Evolutionary conservation across 106 monocot genomes (phyloP).

Genomic region (Cymbidium sinense): DNA sequence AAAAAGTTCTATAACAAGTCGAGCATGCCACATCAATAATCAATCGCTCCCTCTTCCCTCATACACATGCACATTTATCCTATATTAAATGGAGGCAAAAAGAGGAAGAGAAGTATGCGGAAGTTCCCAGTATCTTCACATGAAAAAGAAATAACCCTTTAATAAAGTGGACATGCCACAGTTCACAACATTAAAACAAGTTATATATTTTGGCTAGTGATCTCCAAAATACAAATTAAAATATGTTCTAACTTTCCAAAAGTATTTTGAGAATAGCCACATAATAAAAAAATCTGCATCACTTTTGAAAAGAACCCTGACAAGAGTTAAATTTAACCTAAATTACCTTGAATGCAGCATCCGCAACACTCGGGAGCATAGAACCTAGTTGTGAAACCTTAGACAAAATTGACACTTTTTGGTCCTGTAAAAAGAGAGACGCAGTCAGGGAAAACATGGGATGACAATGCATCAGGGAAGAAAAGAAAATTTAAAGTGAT

Average conservation of each 20-base stretch:
- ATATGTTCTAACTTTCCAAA: background rate
- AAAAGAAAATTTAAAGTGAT: background rate
- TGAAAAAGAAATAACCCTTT: background rate
- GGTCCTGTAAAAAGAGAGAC: background rate
- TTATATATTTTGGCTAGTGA: background rate
- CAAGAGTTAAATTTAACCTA: background rate
- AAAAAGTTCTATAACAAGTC: background rate
- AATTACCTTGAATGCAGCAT: conserved; percentile 10
- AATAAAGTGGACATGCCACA: background rate
- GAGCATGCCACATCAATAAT: background rate
- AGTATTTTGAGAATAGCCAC: background rate
- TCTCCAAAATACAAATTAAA: background rate
- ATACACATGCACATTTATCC: background rate
- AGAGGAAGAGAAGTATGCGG: background rate
- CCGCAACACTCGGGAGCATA: background rate
- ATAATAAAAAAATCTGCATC: background rate
- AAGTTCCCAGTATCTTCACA: background rate
- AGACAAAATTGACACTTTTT: background rate
- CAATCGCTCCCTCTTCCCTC: background rate
- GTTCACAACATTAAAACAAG: background rate
- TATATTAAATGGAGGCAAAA: background rate
- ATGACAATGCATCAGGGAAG: background rate
- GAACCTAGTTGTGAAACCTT: background rate
- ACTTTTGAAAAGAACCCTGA: background rate
- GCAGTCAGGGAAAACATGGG: background rate